Conservation (phyloP, 2,329 filamentous ascomycete genomes). For the Xylaria arbuscula region DNA sequence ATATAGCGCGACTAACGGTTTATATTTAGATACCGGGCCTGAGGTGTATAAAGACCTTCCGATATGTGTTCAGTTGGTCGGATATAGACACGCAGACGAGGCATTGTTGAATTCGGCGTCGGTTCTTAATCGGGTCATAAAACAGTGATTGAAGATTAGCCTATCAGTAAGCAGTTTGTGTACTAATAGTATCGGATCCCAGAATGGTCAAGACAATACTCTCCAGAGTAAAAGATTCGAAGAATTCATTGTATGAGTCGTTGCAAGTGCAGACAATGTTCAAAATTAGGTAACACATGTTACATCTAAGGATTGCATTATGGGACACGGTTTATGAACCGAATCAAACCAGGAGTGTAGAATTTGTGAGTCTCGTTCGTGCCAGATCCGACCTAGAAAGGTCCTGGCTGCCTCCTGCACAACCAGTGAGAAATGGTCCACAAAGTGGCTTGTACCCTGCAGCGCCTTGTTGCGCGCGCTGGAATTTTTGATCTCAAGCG, state of each 20-base stretch:
- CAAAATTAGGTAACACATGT: background rate
- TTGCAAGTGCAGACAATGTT: background rate
- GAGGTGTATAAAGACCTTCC: conserved; percentile 46
- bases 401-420: conserved; percentile 42
- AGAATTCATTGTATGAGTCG: background rate
- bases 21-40: conserved; percentile 47
- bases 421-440: conserved; percentile 43
- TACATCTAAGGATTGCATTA: conserved; percentile 36
- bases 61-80: conserved; percentile 48
- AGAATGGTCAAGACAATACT: background rate
- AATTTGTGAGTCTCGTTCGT: conserved; percentile 43
- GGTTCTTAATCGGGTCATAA: conserved; percentile 46
- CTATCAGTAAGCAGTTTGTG: too few species aligned
- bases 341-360: conserved; percentile 45
- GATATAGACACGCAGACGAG: conserved; percentile 49
- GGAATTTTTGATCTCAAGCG: conserved; percentile 41
- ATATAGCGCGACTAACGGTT: conserved; percentile 23
- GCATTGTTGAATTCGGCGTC: conserved; percentile 42
- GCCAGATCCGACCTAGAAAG: conserved; percentile 46
- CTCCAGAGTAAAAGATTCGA: background rate
- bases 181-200: background rate
- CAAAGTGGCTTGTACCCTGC: conserved; percentile 39
- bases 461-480: conserved; percentile 37
- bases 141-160: conserved; percentile 22
- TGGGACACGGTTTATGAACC: conserved; percentile 43